Evolutionary conservation across 257 asterid genomes (phyloP), one percentile per base, ranked within the genome.

Genomic region (Plantago elongata): DNA sequence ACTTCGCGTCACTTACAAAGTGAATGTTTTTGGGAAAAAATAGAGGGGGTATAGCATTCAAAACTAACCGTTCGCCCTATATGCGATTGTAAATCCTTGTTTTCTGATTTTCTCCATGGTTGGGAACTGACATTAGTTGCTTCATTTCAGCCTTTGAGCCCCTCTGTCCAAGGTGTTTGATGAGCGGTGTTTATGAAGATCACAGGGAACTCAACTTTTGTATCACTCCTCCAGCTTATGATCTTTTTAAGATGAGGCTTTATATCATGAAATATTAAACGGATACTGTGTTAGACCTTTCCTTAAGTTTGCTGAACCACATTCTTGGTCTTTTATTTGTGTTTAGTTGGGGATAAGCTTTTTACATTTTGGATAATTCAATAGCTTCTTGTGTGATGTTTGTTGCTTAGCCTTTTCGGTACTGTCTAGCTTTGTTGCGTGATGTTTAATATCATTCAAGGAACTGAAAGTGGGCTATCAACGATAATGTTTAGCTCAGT

Each of bases 271-370:
- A 51, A 55, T 9, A 50, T 38, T 68, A 17, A 22, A 50, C 69
- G 69, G 60, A 14, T 58, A 59, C 68, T 62, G 63, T 60, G 43
- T 71, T 67, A 52, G 29, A 60, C 57, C 29, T 48, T 61, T 15
- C 45, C 9, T 67, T 63, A 56, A 69, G 71, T 62, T 70, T 70
- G 71, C 67, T 57, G 54, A 64, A 63, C 64, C 63, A 49, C 64
- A 55, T 59, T 51, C 13, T 27, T 46, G 48, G 56, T 54, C 17
- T 68, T 61, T 51, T 57, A 55, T 57, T 60, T 63, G 72, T 65
- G 68, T 72, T 71, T 50, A 18, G 55, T 51, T 64, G 47, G 61
- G 47, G 57, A 57, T 62, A 61, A 52, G 51, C 60, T 43, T 54
- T 60, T 60, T 34, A 1, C 34, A 40, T 51, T 57, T 42, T 49